Evolutionary conservation across 2,329 filamentous ascomycete genomes (phyloP).

Genomic region (Ascochyta fabae): DNA sequence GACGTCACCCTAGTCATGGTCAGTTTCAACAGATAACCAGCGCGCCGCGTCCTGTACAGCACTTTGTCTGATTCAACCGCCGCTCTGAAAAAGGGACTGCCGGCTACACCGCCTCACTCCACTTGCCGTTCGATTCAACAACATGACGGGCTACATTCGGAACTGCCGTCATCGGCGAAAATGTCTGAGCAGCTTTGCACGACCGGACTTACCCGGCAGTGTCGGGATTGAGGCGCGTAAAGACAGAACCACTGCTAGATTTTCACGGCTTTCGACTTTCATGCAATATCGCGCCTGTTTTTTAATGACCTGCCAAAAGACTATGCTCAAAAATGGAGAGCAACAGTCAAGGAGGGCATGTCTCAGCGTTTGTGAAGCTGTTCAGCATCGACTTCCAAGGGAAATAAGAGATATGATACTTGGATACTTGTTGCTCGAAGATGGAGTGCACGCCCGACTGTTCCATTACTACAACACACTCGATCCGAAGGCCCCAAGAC

Average conservation of each 20-base stretch:
- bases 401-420: slow-evolving; percentile 21
- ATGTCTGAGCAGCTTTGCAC: slow-evolving; percentile 3
- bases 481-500: slow-evolving; percentile 17
- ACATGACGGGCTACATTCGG: slow-evolving; percentile 11
- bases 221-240: not conserved
- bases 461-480: slow-evolving; percentile 15
- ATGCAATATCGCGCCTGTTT: not conserved
- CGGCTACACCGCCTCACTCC: slow-evolving; percentile 15
- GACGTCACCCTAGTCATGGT: not conserved
- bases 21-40: not conserved
- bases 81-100: not conserved
- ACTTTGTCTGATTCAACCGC: not conserved
- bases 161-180: slow-evolving; percentile 12
- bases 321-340: not conserved
- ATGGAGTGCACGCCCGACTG: slow-evolving; percentile 10
- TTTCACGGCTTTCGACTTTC: slow-evolving; percentile 6
- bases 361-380: slow-evolving; percentile 5
- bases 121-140: slow-evolving; percentile 13
- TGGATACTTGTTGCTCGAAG: slow-evolving; percentile 14
- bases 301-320: not conserved
- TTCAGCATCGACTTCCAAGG: slow-evolving; percentile 14
- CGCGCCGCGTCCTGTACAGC: not conserved
- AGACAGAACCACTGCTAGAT: not conserved
- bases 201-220: slow-evolving; percentile 8
- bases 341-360: slow-evolving; percentile 1